Evolutionary conservation across 2,329 filamentous ascomycete genomes (phyloP), one percentile per base, ranked within the genome.

Genomic region (Colletotrichum lindemuthianum): DNA sequence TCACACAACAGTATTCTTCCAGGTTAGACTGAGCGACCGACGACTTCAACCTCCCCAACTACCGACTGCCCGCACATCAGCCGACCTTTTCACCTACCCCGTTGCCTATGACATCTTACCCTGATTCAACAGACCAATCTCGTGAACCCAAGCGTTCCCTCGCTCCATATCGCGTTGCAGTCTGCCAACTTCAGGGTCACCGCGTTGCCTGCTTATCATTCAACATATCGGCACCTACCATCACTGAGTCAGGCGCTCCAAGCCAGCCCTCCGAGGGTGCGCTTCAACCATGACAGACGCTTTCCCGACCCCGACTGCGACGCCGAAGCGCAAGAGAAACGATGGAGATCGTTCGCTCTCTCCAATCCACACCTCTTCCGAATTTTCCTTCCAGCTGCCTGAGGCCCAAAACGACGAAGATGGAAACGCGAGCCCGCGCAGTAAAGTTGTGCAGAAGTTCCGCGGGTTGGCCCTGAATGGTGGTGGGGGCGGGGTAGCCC

Each of bases 391-490:
- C 69, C 78, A 83, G 60, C 67, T 73, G 48, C 58, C 75, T 67
- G 63, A 71, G 39, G 53, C 73, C 63, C 61, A 74, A 40, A 59
- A 71, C 34, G 66, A 73, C 44, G 79, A 83, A 36, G 83, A 84
- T 54, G 84, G 83, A 63, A 81, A 76, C 70, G 79, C 74, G 67
- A 87, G 85, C 67, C 84, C 85, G n/a, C 79, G 81, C 58, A 81
- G 82, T 45, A 81, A 75, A 58, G 83, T 87, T 44, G 82, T 81
- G 43, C 81, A 83, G 71, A 78, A 78, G 69, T 86, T 88, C 73
- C 78, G 79, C 54, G 81, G 84, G 60, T 78, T 87, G 54, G 80
- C 77, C 12, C 74, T 87, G 59, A 76, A 72, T 69, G 71, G 53
- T 64, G 61, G 66, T 56, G 82, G 81, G 77, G 82, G 79, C 75